These are phyloP conservation scores for Dactylis glomerata DNA, from an alignment of 176 grass and related monocot species.

Conservation along the genomic window DNA sequence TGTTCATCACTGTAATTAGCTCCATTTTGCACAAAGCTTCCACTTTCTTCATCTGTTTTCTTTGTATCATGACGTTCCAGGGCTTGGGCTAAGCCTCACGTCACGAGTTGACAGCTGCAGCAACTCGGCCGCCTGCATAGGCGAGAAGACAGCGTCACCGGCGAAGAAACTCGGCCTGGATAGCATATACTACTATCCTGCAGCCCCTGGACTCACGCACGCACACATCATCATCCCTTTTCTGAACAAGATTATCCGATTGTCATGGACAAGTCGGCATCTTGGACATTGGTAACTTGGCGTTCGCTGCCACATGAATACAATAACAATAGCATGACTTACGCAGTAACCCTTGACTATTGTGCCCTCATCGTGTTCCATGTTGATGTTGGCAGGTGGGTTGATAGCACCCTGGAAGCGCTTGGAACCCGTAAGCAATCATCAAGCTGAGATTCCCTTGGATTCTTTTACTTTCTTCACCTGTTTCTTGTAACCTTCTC, in stretches of 20 bases:
- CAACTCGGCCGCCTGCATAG: slow-evolving; percentile 76
- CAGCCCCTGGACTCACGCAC: slow-evolving; percentile 56
- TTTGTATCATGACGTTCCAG: slow-evolving; percentile 29
- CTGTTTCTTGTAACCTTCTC: neutral
- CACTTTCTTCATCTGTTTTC: neutral
- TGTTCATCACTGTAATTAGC: neutral
- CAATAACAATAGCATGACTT: neutral
- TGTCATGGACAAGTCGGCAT: neutral
- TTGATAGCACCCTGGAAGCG: slow-evolving; percentile 76
- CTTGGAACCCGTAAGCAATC: slow-evolving; percentile 49
- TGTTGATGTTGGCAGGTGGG: slow-evolving; percentile 58
- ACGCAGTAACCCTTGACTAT: slow-evolving; percentile 18
- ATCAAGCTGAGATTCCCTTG: slow-evolving; percentile 32
- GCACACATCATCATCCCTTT: slow-evolving; percentile 21
- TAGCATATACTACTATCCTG: slow-evolving; percentile 66
- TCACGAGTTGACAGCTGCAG: slow-evolving; percentile 49
- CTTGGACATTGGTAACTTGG: neutral
- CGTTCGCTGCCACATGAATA: neutral
- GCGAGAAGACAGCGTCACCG: slow-evolving; percentile 75
- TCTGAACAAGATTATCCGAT: slow-evolving; percentile 18
- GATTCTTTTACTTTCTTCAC: neutral
- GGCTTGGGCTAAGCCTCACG: slow-evolving; percentile 66
- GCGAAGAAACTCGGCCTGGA: slow-evolving; percentile 65
- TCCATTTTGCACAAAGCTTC: neutral
- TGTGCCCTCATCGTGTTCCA: neutral